phyloP scores from a whole-genome alignment of 805 yeast genomes.

The Pichia manshurica region DNA sequence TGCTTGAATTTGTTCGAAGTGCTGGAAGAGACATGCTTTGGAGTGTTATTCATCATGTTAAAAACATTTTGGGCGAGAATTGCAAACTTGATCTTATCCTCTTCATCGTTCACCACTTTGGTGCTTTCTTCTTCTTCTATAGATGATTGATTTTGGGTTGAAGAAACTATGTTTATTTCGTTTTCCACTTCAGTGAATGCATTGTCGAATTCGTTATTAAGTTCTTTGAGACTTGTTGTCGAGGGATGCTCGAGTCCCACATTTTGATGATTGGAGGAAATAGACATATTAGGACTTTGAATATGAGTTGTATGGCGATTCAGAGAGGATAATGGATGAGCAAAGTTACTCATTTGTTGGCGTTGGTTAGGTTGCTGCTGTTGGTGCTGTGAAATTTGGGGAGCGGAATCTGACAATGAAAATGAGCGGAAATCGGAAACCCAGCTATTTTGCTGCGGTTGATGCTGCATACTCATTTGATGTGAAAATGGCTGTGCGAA shows the following conservation, averaged over 20 bases:
- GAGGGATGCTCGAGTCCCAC: too few species aligned
- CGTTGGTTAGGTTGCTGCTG: neutral
- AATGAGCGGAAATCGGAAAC: neutral
- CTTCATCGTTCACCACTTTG: constrained; percentile 18
- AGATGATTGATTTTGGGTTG: constrained; percentile 5
- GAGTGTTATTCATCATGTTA: constrained; percentile 32
- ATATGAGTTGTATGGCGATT: too few species aligned
- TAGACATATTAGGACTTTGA: too few species aligned
- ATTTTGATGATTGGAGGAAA: too few species aligned
- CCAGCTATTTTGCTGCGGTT: neutral
- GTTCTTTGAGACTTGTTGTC: neutral
- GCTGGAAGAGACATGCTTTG: constrained; percentile 22
- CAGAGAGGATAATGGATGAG: too few species aligned
- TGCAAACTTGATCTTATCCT: constrained; percentile 34
- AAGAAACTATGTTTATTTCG: constrained; percentile 12
- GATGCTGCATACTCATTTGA: neutral
- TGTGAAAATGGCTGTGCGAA: neutral
- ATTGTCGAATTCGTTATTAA: constrained; percentile 19
- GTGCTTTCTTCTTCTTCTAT: constrained; percentile 6
- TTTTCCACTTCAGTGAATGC: constrained; percentile 29
- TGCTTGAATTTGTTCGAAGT: constrained; percentile 35
- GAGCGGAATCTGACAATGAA: neutral
- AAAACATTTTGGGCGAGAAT: constrained; percentile 35
- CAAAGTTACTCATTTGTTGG: neutral
- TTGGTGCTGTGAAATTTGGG: neutral